Evolutionary conservation across 306 rosid genomes (phyloP), one percentile per base, ranked within the genome.

Genomic region (Medicago arabica): DNA sequence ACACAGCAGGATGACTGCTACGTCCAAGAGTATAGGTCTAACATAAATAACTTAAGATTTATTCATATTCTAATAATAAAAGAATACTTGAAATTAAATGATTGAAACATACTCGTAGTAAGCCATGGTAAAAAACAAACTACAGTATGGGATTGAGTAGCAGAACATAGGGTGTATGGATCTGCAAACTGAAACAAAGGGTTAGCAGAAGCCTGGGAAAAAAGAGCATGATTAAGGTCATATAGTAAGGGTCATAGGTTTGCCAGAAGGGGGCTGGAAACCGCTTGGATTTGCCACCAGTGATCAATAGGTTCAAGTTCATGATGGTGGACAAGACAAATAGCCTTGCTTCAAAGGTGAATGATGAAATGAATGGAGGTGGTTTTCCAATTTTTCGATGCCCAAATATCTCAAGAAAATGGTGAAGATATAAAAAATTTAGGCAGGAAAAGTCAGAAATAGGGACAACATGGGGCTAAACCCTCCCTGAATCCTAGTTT

Each of bases 141-240:
- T 60, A 28, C 43, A 28, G 19, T 60, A 12, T 4, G 67, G 67
- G 67, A 12, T 28, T 61, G 23, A 14, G 11, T 61, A 15, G 67
- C 46, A 36, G 13, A 36, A 36, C 68, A 62, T 21, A 61, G 41
- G 66, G 46, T 34, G 25, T 36, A 14, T n/a, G 16, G 19, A 61
- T 11, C 44, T 62, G 46, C 46, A 41, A 62, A 62, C 68, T 62
- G 47, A 62, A 62, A 62, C 23, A 62, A 15, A n/a, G 47, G 47
- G 68, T 62, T 62, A 15, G 14, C 68, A 62, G 44, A 17, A 62
- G 68, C 18, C 46, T 6, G 44, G 43, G 43, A 14, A 28, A 10
- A 28, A 60, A 60, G 43, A 6, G 16, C 65, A 59, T 25, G 65
- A 25, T 31, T 31, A n/a, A 13, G 10, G 41, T 60, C 43, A 31